Percentiles rank a stretch among this genome's conserved stretches.
Conservation (phyloP, 176 grass and related monocot species). For the Phyllostachys edulis region DNA sequence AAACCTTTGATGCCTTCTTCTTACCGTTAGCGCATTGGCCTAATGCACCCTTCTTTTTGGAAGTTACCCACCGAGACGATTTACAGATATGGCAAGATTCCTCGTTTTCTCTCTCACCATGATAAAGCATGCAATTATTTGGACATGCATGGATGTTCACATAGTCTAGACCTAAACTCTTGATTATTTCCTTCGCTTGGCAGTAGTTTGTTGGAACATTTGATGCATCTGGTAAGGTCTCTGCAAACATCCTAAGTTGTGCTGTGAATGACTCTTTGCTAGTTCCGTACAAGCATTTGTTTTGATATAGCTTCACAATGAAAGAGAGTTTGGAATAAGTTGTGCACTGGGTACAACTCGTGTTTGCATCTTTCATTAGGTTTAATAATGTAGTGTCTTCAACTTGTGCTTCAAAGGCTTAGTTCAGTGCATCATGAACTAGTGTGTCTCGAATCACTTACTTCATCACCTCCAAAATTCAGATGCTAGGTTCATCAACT, state of each 20-base stretch:
- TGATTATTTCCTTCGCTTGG: not conserved
- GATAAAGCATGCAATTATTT: constrained; percentile 6
- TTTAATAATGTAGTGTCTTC: not conserved
- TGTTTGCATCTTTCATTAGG: not conserved
- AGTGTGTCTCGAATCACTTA: not conserved
- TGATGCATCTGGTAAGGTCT: not conserved
- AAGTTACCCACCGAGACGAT: not conserved
- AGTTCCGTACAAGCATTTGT: not conserved
- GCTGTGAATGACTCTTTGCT: not conserved
- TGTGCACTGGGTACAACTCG: not conserved
- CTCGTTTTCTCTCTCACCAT: not conserved
- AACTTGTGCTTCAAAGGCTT: not conserved
- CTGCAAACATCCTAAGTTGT: not conserved
- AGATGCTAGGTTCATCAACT: not conserved
- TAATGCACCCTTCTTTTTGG: not conserved
- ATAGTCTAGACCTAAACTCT: not conserved
- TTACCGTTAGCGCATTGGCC: not conserved
- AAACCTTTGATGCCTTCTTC: not conserved
- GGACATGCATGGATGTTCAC: not conserved
- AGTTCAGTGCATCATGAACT: not conserved
- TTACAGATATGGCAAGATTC: not conserved
- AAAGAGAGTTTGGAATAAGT: constrained; percentile 12
- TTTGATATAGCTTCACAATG: constrained; percentile 1
- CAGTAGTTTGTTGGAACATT: not conserved
- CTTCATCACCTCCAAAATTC: not conserved